Base-by-base conservation (phyloP, 352 stramenopile genomes). In the Globisporangium heterothallicum region DNA sequence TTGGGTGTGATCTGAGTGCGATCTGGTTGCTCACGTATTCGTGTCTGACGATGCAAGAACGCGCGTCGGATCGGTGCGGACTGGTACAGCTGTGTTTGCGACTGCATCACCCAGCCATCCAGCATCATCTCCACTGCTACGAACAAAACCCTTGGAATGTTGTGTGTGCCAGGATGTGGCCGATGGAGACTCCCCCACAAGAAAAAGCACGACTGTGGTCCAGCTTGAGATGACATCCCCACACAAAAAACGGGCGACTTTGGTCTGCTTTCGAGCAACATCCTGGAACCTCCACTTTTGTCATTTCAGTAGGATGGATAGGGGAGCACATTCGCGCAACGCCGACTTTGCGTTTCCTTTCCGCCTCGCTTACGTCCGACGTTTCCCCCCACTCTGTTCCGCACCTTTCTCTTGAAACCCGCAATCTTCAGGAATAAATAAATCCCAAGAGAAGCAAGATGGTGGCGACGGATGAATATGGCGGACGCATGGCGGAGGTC, bases 401-500 rank as follows among this genome's bases (percentile, higher is more conserved):
- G 30, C 30, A 6, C 10, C 1, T 4, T 25, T 5, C 24, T 24
- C 51, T 52, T 51, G 27, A n/a, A n/a, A n/a, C n/a, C n/a, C n/a
- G n/a, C n/a, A n/a, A n/a, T n/a, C n/a, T n/a, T n/a, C n/a, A n/a
- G n/a, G n/a, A n/a, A n/a, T n/a, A n/a, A n/a, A n/a, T n/a, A n/a
- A 59, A 53, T 38, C 42, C 19, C 30, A 25, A 42, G 7, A 44
- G 16, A 7, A 35, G 49, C 26, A 56, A 42, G 19, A 53, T 35
- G 16, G 29, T 30, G 27, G 64, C 61, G 38, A 50, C 24, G 8
- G 40, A 16, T n/a, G n/a, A n/a, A n/a, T n/a, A n/a, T 8, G 43
- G n/a, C 22, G 21, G 38, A 8, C 50, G 59, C 66, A 61, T 87
- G 46, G 82, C 79, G 8, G 73, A 89, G 38, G 66, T 84, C 24